phyloP scores from a whole-genome alignment of 164 flowering plant species.

The Dillenia suffruticosa region DNA sequence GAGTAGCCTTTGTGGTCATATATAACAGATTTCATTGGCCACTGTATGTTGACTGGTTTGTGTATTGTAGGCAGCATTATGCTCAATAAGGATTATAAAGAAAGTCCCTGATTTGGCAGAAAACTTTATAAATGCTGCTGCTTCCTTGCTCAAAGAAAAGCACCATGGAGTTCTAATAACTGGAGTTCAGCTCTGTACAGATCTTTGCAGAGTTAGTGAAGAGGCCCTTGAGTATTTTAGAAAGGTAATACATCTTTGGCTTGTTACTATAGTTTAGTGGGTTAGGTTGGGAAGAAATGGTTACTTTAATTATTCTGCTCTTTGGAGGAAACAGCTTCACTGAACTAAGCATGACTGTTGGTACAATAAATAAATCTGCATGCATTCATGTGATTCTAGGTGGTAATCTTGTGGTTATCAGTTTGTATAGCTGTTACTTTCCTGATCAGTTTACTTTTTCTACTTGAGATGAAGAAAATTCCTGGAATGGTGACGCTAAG shows the following conservation, averaged over 20 bases:
- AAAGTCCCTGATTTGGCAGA: conserved; percentile 98
- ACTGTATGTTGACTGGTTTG: conserved; percentile 2
- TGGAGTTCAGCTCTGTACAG: conserved; percentile 92
- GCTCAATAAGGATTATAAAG: conserved; percentile 88
- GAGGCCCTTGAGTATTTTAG: conserved; percentile 90
- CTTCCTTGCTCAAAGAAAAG: conserved; percentile 86
- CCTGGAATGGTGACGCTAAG: too few relatives aligned
- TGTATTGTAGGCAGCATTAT: conserved; percentile 78
- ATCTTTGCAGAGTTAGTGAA: conserved; percentile 75
- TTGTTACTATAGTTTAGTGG: too few relatives aligned
- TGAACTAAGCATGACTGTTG: too few relatives aligned
- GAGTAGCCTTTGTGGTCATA: not conserved
- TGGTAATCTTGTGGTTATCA: too few relatives aligned
- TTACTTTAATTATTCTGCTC: too few relatives aligned
- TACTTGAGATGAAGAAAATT: too few relatives aligned
- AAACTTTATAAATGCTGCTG: conserved; percentile 83
- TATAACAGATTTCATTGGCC: not conserved
- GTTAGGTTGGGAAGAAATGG: too few relatives aligned
- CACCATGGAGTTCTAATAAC: conserved; percentile 94
- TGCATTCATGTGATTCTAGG: too few relatives aligned
- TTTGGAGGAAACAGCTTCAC: too few relatives aligned
- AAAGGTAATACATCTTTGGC: conserved; percentile 50
- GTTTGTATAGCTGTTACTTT: too few relatives aligned
- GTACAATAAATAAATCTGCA: too few relatives aligned
- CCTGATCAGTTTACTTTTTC: too few relatives aligned